Conservation (phyloP, 345 rosid species). For the Rubroshorea leprosula region DNA sequence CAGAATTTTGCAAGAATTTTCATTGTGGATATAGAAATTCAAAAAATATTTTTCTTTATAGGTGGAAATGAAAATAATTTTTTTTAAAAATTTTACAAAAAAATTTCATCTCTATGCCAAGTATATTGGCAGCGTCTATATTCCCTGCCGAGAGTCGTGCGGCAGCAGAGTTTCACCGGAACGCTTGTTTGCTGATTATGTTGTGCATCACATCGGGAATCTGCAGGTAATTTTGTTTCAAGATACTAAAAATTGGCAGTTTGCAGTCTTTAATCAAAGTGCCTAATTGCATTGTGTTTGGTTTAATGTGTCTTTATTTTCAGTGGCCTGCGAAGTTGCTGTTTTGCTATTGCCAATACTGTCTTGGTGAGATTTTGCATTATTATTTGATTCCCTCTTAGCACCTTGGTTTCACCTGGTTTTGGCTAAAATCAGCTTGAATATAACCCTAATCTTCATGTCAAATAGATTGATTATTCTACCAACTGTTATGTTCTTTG, state of each 20-base stretch:
- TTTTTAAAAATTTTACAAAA: too few species aligned
- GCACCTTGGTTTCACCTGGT: too few species aligned
- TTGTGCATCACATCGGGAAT: constrained; percentile 43
- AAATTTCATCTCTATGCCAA: constrained; percentile 49
- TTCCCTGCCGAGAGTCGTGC: constrained; percentile 40
- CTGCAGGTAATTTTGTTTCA: constrained; percentile 35
- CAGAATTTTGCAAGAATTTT: too few species aligned
- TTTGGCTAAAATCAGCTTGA: not conserved
- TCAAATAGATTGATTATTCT: not conserved
- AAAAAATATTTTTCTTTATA: too few species aligned
- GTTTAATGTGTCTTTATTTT: constrained; percentile 7
- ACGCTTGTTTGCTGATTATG: constrained; percentile 25
- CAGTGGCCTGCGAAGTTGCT: constrained; percentile 52
- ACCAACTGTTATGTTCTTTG: not conserved
- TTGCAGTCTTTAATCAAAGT: not conserved
- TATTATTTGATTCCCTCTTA: not conserved
- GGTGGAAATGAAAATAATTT: too few species aligned
- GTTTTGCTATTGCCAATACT: constrained; percentile 40
- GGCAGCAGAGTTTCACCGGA: constrained; percentile 22
- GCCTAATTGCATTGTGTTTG: not conserved
- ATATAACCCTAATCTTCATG: not conserved
- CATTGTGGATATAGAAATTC: too few species aligned
- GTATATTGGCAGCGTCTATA: constrained; percentile 39
- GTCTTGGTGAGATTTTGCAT: constrained; percentile 32
- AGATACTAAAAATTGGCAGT: not conserved